Evolutionary conservation across 805 yeast species (phyloP), one percentile per base, ranked within the genome.

Genomic region (Wickerhamiella sergipiensis): DNA sequence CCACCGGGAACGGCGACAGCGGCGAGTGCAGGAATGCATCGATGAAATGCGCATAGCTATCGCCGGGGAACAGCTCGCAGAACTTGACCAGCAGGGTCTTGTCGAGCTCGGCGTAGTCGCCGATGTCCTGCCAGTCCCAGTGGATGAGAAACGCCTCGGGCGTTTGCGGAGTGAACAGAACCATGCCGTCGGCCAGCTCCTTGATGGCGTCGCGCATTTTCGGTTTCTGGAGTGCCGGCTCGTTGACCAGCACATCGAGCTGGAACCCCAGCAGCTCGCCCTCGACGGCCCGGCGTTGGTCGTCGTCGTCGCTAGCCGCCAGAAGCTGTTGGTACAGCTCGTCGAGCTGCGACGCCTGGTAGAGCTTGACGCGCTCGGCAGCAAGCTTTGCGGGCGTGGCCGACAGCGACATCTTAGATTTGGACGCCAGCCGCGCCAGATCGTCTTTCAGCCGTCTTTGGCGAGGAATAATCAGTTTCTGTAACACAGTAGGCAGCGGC

Each of bases 121-220:
- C 62, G 7, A 73, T 74, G 63, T 88, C 95, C 23, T 69, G 57
- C 83, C 90, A 83, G 43, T 58, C 63, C 59, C 59, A 59, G 38
- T 43, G 43, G 10, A 60, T 48, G 42, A 55, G 53, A 33, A 45
- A 59, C 6, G 88, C 85, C 29, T 75, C 67, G 38, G 76, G 70
- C 6, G 79, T 79, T 1, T 74, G 72, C 21, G 81, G 77, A 40
- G 78, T 75, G 15, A 90, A 77, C 15, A 82, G 67, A 3, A 88
- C 78, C 81, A 89, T 77, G 36, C 83, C 94, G 13, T 78, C 80
- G 0, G 79, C 77, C 74, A 79, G 72, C 9, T 75, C 78, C 44
- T 68, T 68, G 3, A 88, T 66, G 24, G 75, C 73, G 1, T 59
- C 57, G 9, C 69, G 68, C 24, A 74, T 58, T 1, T 51, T 52